Percentiles rank a stretch among this genome's conserved stretches.
phyloP scores from a whole-genome alignment of 345 rosid genomes.

The Populus davidiana region DNA sequence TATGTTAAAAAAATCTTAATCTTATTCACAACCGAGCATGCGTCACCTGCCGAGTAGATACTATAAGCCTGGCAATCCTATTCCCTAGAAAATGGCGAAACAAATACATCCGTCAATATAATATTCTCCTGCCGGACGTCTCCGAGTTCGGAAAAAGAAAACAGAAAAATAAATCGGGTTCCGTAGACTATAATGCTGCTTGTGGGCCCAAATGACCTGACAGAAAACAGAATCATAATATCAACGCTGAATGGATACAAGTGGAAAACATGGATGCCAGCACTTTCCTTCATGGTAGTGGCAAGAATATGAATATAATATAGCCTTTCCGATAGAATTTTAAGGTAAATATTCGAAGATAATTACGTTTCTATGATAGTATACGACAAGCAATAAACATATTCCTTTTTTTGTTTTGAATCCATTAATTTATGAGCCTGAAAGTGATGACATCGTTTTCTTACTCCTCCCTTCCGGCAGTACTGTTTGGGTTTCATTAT shows the following conservation, averaged over 20 bases:
- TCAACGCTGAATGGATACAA: background rate
- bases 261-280: background rate
- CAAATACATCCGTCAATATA: too few species aligned
- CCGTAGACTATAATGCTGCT: background rate
- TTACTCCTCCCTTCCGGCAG: background rate
- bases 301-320: slow-evolving; percentile 6
- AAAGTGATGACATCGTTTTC: background rate
- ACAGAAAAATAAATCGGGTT: background rate
- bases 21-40: too few species aligned
- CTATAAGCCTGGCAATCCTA: too few species aligned
- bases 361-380: background rate
- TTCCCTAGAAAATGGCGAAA: background rate
- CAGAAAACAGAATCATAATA: background rate
- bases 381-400: background rate
- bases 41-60: too few species aligned
- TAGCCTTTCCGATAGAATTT: background rate
- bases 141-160: background rate
- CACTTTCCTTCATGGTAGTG: background rate
- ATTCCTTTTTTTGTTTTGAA: background rate
- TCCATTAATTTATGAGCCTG: background rate
- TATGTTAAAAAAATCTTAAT: too few species aligned
- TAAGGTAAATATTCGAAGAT: background rate
- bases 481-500: too few species aligned
- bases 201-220: background rate
- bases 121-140: background rate